A percentile compares a stretch with the other conserved stretches of the same genome.
Conservation (phyloP, 2,329 filamentous ascomycete species). For the Stromatinia cepivora region DNA sequence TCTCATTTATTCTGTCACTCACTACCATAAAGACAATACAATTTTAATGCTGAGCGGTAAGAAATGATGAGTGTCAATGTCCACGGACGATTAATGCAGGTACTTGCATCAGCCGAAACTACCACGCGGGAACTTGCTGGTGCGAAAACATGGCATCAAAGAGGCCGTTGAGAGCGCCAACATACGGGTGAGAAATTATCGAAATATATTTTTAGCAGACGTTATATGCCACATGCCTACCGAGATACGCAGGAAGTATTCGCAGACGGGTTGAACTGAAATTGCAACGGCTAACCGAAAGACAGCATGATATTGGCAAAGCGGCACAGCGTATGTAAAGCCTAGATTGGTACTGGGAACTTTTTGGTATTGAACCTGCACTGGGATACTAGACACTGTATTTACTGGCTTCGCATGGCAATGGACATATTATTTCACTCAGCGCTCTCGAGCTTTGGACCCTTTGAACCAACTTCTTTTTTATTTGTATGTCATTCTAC, state of each 20-base stretch:
- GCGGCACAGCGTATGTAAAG: background rate
- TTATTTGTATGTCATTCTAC: background rate
- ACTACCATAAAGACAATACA: too few relatives aligned
- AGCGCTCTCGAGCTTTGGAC: background rate
- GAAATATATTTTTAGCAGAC: background rate
- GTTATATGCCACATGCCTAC: background rate
- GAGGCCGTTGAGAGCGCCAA: background rate
- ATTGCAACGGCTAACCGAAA: background rate
- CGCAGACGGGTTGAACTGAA: background rate
- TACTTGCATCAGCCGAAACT: background rate
- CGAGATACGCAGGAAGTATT: background rate
- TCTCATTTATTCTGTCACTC: too few relatives aligned
- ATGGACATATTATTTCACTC: background rate
- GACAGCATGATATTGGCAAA: background rate
- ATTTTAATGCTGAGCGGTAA: background rate
- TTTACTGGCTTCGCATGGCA: background rate
- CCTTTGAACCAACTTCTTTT: background rate
- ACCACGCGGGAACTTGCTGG: background rate
- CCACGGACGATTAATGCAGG: background rate
- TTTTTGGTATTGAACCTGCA: background rate
- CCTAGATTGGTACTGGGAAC: background rate
- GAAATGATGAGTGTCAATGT: background rate
- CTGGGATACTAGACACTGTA: background rate
- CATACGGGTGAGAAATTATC: background rate
- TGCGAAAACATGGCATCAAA: background rate